Base-by-base conservation (phyloP, 2,329 filamentous ascomycete genomes). In the Endocalyx cinctus region DNA sequence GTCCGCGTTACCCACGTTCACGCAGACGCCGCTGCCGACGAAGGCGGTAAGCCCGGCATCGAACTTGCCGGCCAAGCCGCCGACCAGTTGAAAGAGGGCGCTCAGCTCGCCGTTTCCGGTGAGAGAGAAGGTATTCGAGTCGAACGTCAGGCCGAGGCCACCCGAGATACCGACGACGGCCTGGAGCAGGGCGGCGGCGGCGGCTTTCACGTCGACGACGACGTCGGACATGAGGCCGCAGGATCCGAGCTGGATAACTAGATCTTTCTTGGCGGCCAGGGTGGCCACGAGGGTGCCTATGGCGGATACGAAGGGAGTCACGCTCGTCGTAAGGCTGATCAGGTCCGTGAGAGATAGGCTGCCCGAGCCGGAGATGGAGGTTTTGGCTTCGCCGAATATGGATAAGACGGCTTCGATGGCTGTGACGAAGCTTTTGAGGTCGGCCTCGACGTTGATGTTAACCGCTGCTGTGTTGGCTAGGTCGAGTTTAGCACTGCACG, bases 31-130 rank as follows among this genome's bases (percentile, higher is more conserved):
- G n/a, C n/a, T n/a, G n/a, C n/a, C 27, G n/a, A n/a, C n/a, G 23
- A 26, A 34, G 12, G 25, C 31, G 15, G 15, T 23, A 18, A 35
- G 17, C 14, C 31, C 27, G 12, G 27, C n/a, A 10, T 31, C 25
- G 17, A 35, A 15, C 20, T 12, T 49, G 10, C 42, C 40, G 33
- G 48, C 42, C 25, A 61, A 59, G 12, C 48, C 55, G 25, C 51
- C 49, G 29, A 51, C 43, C 6, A 59, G 28, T 13, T 47, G 39
- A 22, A 51, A 30, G 33, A 55, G 47, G 46, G 48, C 55, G 33
- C 32, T 33, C 17, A 59, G 44, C 42, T 59, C 42, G 37, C 55
- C 33, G n/a, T n/a, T n/a, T 29, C 46, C 52, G 20, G 12, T 8
- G 5, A 60, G 45, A 18, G 16, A 17, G 27, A 38, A 33, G 29